Base-by-base conservation (phyloP, 805 yeast genomes). In the Wickerhamiella brachini region DNA sequence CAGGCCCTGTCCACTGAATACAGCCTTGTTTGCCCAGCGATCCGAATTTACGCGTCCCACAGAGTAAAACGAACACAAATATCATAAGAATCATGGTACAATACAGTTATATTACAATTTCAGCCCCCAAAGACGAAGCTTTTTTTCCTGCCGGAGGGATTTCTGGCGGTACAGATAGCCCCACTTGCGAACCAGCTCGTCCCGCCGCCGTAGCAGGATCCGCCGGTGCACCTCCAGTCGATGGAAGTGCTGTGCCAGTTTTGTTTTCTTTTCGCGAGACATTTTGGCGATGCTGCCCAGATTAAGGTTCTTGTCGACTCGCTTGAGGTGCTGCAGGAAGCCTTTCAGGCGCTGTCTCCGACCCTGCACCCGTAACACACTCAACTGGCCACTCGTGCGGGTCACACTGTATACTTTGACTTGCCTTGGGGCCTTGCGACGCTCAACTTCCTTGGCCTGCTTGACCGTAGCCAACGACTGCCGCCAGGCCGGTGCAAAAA, bases 281-380 rank as follows among this genome's bases (percentile, higher is more conserved):
- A 17, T 13, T 37, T 18, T 55, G 56, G 21, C 23, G 12, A n/a
- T 34, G 2, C 47, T 20, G 3, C 18, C 39, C 17, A 49, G 43
- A n/a, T 26, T 44, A 10, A 38, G 12, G 23, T 51, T 52, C 10
- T 29, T 20, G 26, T 50, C 48, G 26, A 53, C 53, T 2, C 46
- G 50, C 5, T 44, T 49, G 24, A 59, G 15, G 22, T 51, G 51
- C 41, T 52, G 26, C 10, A 48, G 38, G 45, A 59, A 49, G 42
- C 61, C 60, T 3, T 48, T 39, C n/a, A 42, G 37, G 2, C 51
- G 56, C 44, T 44, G 31, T 15, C 13, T 29, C 15, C 44, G 20
- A 15, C 62, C 62, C n/a, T 52, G 51, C 26, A 57, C 54, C 2
- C 54, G 54, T 21, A 58, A 49, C 23, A 57, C 45, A 13, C 51